phyloP scores from a whole-genome alignment of 352 stramenopile genomes.

The Achlya hypogyna region DNA sequence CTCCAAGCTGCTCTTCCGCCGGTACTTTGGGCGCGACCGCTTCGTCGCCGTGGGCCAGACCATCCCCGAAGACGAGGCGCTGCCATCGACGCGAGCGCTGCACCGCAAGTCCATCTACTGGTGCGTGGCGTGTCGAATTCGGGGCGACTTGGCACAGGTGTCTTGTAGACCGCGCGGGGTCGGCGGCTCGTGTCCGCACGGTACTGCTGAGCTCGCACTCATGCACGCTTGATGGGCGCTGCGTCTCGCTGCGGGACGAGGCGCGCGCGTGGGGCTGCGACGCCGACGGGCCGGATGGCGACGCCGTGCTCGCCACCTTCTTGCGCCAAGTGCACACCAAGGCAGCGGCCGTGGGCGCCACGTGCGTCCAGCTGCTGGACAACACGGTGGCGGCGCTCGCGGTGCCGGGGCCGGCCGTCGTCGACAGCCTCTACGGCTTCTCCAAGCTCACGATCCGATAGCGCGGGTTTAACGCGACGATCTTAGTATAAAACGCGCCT shows the following conservation, averaged over 20 bases:
- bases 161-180: background rate
- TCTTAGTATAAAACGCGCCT: background rate
- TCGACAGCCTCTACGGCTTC: background rate
- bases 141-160: background rate
- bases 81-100: background rate
- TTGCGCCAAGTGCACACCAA: background rate
- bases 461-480: background rate
- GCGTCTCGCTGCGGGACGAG: background rate
- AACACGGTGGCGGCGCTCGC: background rate
- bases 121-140: background rate
- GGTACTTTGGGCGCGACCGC: background rate
- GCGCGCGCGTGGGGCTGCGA: background rate
- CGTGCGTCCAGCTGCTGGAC: background rate
- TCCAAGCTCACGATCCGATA: background rate
- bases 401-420: background rate
- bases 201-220: background rate
- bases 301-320: background rate
- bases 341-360: background rate
- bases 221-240: background rate
- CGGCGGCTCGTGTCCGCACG: background rate
- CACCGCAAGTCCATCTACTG: conserved; percentile 1
- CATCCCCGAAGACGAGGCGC: background rate
- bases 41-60: background rate
- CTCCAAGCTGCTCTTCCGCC: background rate
- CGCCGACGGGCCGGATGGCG: background rate